Conservation (phyloP, 305 asterid genomes). For the Solanum hybrid region DNA sequence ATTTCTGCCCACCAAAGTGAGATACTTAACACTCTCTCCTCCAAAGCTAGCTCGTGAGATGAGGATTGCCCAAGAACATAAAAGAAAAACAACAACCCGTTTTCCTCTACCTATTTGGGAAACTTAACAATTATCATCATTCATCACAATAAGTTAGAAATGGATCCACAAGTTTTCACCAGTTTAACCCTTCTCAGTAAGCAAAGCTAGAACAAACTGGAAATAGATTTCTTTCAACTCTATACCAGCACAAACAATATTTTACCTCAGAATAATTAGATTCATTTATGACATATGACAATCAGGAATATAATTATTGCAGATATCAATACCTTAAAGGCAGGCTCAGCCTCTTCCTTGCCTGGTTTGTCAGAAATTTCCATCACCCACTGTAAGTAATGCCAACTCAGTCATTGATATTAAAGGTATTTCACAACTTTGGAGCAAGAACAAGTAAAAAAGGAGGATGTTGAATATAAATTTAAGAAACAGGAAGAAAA, state of each 20-base stretch:
- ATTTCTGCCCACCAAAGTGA: background rate
- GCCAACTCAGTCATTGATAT: conserved; percentile 1
- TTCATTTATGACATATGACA: background rate
- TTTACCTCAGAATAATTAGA: background rate
- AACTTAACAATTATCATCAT: background rate
- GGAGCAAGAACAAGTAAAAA: background rate
- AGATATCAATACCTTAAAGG: conserved; percentile 69
- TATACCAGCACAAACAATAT: background rate
- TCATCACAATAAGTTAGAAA: background rate
- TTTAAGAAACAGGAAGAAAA: conserved; percentile 6
- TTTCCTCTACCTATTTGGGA: background rate
- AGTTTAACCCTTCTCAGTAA: background rate
- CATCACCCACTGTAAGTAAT: conserved; percentile 57
- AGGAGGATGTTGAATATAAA: background rate
- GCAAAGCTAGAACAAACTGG: background rate
- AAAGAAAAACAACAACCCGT: background rate
- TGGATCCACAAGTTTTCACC: background rate
- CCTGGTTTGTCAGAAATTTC: conserved; percentile 91
- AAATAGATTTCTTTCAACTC: background rate
- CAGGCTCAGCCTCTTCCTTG: conserved; percentile 72
- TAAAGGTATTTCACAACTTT: background rate
- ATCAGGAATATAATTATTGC: background rate
- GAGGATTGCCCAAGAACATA: background rate
- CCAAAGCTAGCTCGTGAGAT: background rate
- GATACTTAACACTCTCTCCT: background rate